A percentile compares a stretch with the other conserved stretches of the same genome.
These are phyloP conservation scores for Apophysomyces elegans DNA, from an alignment of 371 early-diverging fungal genomes.

Conservation along the genomic window DNA sequence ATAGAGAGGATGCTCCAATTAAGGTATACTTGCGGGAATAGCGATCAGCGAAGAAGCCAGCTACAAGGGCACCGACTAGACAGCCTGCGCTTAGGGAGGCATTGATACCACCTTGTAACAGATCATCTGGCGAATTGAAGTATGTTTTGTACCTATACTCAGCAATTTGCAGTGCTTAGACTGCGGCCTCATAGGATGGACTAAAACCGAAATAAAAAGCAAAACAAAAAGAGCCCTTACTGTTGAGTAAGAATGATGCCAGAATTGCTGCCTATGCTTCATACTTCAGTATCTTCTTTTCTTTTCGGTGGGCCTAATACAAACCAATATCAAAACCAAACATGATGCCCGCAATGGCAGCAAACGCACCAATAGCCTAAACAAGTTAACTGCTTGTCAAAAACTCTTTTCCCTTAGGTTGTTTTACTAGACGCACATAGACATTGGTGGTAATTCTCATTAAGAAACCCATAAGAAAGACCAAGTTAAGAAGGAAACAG, in stretches of 20 bases:
- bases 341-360: conserved; percentile 64
- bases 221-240: background rate
- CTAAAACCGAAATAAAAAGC: background rate
- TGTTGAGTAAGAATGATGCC: background rate
- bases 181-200: background rate
- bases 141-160: conserved; percentile 42
- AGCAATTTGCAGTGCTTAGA: background rate
- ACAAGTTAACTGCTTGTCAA: background rate
- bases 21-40: conserved; percentile 36
- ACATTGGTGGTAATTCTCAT: conserved; percentile 35
- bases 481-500: background rate
- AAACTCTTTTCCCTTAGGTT: conserved; percentile 10
- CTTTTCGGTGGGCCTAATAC: background rate
- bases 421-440: conserved; percentile 28
- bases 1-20: conserved; percentile 32
- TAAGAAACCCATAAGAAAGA: background rate
- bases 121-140: conserved; percentile 56
- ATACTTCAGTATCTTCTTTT: background rate
- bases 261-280: background rate
- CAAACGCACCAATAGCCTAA: conserved; percentile 58
- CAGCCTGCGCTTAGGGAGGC: conserved; percentile 44
- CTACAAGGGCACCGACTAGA: conserved; percentile 35
- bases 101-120: conserved; percentile 69
- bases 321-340: conserved; percentile 68
- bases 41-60: conserved; percentile 35